Base-by-base conservation (phyloP, 495 filamentous ascomycete genomes). In the Cercophora sp. region DNA sequence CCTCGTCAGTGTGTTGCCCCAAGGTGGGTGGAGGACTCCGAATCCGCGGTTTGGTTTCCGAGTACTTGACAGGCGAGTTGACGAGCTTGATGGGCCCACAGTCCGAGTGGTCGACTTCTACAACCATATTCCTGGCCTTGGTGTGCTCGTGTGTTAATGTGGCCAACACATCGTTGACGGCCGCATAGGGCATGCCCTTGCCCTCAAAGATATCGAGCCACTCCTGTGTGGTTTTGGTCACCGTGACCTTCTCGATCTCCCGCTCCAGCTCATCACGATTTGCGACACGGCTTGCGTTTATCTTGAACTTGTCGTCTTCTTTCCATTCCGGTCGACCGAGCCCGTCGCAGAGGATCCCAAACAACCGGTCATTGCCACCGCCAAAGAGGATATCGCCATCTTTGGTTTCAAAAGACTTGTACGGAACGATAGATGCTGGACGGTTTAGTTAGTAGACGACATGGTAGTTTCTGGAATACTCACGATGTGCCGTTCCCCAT, bases 41-140 rank as follows among this genome's bases (percentile, higher is more conserved):
- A 11, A 95, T 80, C n/a, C 83, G 76, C 1, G 92, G 89, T 49
- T 76, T 81, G 8, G 86, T 85, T 45, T 90, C 81, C 8, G 89
- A 96, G 69, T 89, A 97, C 67, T 98, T 98, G 54, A 98, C 83
- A 0, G 93, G 93, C n/a, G 92, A 91, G 61, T 93, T 96, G 20
- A 98, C 82, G 48, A 97, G 62, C 69, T 91, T 91, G 54, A 97
- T 88, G 2, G 83, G 81, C 1, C 93, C 93, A 62, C 91, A 96
- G 2, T 73, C 69, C 3, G 80, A 82, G 64, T 98, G 93, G 1
- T 96, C 82, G 19, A 96, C 74, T 59, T 93, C 88, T 4, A 84
- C 79, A 4, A 98, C 85, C 93, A 98, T 97, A 35, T 83, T 76
- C 48, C 93, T 77, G 22, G 92, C 92, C 45, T 79, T 74, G 2